These are phyloP conservation scores for Hibiscus trionum DNA, from an alignment of 345 rosid species.

Conservation along the genomic window DNA sequence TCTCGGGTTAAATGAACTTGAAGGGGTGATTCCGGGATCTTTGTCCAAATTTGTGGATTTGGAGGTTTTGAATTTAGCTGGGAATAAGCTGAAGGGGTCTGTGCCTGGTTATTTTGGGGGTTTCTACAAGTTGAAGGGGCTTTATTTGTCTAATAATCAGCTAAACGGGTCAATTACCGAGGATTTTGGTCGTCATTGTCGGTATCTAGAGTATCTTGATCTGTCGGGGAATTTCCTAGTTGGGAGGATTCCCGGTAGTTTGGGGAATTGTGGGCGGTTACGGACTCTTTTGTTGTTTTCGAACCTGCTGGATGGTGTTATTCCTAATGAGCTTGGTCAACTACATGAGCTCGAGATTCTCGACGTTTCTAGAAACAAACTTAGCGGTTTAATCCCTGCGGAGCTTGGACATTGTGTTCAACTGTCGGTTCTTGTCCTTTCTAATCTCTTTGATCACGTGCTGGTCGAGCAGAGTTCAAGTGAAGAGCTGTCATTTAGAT, in stretches of 20 bases:
- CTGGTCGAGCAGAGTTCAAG: not conserved
- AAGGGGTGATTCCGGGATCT: slow-evolving; percentile 17
- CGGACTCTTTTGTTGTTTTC: slow-evolving; percentile 24
- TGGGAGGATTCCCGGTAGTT: slow-evolving; percentile 22
- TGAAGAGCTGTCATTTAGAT: not conserved
- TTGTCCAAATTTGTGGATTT: slow-evolving; percentile 4
- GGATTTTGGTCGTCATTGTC: slow-evolving; percentile 18
- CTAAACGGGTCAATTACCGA: slow-evolving; percentile 22
- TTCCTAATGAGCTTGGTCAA: slow-evolving; percentile 24
- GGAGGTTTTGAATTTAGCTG: slow-evolving; percentile 26
- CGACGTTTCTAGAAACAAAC: slow-evolving; percentile 30
- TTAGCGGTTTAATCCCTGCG: slow-evolving; percentile 22
- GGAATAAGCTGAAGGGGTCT: slow-evolving; percentile 22
- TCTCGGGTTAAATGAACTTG: slow-evolving; percentile 28
- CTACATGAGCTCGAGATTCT: slow-evolving; percentile 25
- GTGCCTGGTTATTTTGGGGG: slow-evolving; percentile 21
- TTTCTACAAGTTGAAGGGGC: slow-evolving; percentile 15
- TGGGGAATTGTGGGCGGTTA: slow-evolving; percentile 23
- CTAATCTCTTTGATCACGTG: slow-evolving; percentile 12
- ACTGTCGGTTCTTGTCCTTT: slow-evolving; percentile 29
- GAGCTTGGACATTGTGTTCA: slow-evolving; percentile 27
- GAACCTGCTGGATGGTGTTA: slow-evolving; percentile 23
- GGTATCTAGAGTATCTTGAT: slow-evolving; percentile 26
- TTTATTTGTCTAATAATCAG: slow-evolving; percentile 24
- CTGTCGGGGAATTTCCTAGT: slow-evolving; percentile 22